Evolutionary conservation across 1,139 yeast species (phyloP).

Genomic region (Blastobotrys apis): DNA sequence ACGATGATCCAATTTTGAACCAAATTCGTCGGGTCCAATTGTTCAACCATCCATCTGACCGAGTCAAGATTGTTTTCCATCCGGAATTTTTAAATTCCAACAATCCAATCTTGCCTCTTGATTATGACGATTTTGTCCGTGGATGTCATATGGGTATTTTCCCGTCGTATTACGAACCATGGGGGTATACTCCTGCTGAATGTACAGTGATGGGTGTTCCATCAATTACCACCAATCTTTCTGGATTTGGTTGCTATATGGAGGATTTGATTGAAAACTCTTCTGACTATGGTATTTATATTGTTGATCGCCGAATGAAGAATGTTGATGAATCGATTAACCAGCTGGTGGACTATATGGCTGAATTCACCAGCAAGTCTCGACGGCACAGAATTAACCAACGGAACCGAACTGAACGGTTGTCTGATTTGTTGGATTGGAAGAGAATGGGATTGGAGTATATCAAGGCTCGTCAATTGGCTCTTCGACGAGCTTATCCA

Average conservation of each 20-base stretch:
- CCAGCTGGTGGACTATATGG: conserved; percentile 87
- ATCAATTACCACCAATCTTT: conserved; percentile 91
- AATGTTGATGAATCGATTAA: conserved; percentile 91
- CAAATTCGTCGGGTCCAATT: conserved; percentile 89
- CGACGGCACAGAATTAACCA: conserved; percentile 97
- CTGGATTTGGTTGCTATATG: conserved; percentile 98
- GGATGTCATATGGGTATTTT: conserved; percentile 98
- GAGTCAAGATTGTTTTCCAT: conserved; percentile 94
- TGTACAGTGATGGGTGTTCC: conserved; percentile 99
- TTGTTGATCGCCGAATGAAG: conserved; percentile 91
- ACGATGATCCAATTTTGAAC: conserved; percentile 83
- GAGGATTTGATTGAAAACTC: conserved; percentile 95
- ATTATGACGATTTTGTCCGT: conserved; percentile 95
- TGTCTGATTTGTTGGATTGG: conserved; percentile 93
- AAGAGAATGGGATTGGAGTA: conserved; percentile 96
- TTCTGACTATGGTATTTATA: conserved; percentile 92
- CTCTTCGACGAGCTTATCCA: conserved; percentile 91
- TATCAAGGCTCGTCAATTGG: conserved; percentile 88
- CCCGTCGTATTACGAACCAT: conserved; percentile 98
- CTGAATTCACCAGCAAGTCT: conserved; percentile 79
- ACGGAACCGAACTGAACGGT: conserved; percentile 93
- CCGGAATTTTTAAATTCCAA: conserved; percentile 95
- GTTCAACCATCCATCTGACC: conserved; percentile 83
- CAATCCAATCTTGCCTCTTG: conserved; percentile 88
- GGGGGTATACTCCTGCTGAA: conserved; percentile 99